These are phyloP conservation scores for Hypocreales sp. DNA, from an alignment of 2,329 filamentous ascomycete species.

Conservation along the genomic window DNA sequence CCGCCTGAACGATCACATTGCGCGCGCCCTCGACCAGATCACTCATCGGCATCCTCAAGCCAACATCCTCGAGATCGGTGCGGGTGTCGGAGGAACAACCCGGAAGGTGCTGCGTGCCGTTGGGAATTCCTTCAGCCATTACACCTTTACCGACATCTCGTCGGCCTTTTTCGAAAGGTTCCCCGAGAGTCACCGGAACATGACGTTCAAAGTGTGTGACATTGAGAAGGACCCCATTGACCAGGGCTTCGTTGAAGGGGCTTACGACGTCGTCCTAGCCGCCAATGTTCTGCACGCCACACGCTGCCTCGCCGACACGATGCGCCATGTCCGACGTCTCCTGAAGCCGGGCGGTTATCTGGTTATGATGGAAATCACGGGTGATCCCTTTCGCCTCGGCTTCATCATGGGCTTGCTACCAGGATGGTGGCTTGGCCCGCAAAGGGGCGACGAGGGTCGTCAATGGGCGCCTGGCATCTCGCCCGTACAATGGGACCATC, in stretches of 20 bases:
- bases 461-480: constrained; percentile 1
- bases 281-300: constrained; percentile 23
- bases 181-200: constrained; percentile 14
- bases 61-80: constrained; percentile 25
- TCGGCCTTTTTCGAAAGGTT: constrained; percentile 25
- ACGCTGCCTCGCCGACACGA: constrained; percentile 7
- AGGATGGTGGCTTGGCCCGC: too few species aligned
- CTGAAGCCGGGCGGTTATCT: too few species aligned
- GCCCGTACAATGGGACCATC: constrained; percentile 1
- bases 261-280: constrained; percentile 24
- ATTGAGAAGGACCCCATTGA: constrained; percentile 8
- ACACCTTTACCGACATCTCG: constrained; percentile 30
- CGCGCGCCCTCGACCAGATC: constrained; percentile 12
- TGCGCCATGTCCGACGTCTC: constrained; percentile 2
- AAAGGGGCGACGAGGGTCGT: constrained; percentile 1
- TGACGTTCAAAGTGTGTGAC: constrained; percentile 11
- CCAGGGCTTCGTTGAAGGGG: constrained; percentile 15
- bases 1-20: constrained; percentile 4
- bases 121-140: constrained; percentile 13
- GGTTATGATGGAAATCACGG: too few species aligned
- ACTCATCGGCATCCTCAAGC: constrained; percentile 23
- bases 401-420: too few species aligned
- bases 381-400: too few species aligned
- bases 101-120: constrained; percentile 16
- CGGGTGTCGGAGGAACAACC: constrained; percentile 27